Evolutionary conservation across 805 yeast genomes (phyloP), one percentile per base, ranked within the genome.

Genomic region (Jamesozyma piceae): DNA sequence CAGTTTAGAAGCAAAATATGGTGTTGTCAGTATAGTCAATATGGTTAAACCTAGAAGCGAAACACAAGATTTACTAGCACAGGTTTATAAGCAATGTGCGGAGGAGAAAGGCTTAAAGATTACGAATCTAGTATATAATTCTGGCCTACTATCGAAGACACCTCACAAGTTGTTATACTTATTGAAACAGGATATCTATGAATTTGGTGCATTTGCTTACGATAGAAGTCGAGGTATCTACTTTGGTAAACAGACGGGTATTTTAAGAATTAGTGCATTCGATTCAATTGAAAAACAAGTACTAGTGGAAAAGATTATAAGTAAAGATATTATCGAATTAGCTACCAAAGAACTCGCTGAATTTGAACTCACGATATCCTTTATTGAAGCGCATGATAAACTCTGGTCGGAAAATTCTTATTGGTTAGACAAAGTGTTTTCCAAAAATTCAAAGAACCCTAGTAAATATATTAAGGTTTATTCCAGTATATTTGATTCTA

Each of bases 331-430:
- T 2, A 55, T 92, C 30, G 66, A 64, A 18, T 42, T 58, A 32
- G 65, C 67, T 6, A 52, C 67, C 17, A 46, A 51, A 11, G 73
- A 68, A 43, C 73, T 82, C 43, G 63, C 65, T 1, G 68, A 67
- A 28, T 45, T 59, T 11, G 60, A 58, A 10, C 49, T 65, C 4
- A 63, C 67, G 0, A 50, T 69, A 18, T 81, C 75, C 5, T 64
- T 86, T n/a, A 66, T 75, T 54, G 65, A 71, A 14, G 78, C 78
- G 22, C 95, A 87, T 51, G 82, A 87, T 48, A 74, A 80, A 21
- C 64, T 89, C 21, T 89, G 97, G 97, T 92, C 95, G 5, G 95
- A 89, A 57, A 88, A 88, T 59, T 95, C 94, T 28, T 89, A 82
- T 55, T 87, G 81, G 49, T 74, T 89, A 27, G 78, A 88, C 3